These are phyloP conservation scores for Herpotrichia juniperi DNA, from an alignment of 2,329 filamentous ascomycete species.

Conservation along the genomic window DNA sequence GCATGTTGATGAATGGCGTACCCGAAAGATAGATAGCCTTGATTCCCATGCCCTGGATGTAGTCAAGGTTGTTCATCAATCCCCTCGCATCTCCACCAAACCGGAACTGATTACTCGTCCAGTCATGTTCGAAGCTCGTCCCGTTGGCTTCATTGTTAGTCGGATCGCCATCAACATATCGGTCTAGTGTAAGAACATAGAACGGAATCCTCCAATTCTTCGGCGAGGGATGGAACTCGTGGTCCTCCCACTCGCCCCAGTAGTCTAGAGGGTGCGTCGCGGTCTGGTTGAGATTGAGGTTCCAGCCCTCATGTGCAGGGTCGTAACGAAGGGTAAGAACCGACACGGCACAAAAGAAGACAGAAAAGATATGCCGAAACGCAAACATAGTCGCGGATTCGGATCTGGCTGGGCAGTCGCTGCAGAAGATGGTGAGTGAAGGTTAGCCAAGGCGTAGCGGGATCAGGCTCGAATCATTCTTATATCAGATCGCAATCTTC, in stretches of 20 bases:
- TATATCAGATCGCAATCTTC: slow-evolving; percentile 13
- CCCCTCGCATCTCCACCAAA: slow-evolving; percentile 67
- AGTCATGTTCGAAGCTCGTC: slow-evolving; percentile 66
- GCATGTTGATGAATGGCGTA: slow-evolving; percentile 68
- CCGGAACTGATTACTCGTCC: slow-evolving; percentile 65
- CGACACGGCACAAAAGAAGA: slow-evolving; percentile 19
- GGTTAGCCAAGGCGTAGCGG: slow-evolving; percentile 9
- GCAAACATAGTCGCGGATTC: slow-evolving; percentile 20
- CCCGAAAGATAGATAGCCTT: slow-evolving; percentile 69
- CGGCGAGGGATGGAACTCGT: slow-evolving; percentile 61
- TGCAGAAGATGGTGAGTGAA: slow-evolving; percentile 8
- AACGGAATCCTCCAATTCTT: slow-evolving; percentile 69
- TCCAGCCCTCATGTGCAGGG: slow-evolving; percentile 59
- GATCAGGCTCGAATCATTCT: slow-evolving; percentile 5
- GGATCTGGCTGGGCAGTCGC: slow-evolving; percentile 10
- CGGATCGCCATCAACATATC: slow-evolving; percentile 67
- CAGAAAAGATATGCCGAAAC: slow-evolving; percentile 14
- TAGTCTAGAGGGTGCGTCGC: slow-evolving; percentile 65
- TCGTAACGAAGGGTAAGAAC: slow-evolving; percentile 50
- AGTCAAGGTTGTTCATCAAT: slow-evolving; percentile 66
- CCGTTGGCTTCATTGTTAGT: slow-evolving; percentile 68
- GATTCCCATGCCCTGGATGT: slow-evolving; percentile 68
- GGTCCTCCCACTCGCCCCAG: slow-evolving; percentile 60
- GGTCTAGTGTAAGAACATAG: slow-evolving; percentile 69
- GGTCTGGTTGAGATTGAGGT: slow-evolving; percentile 65